phyloP scores from a whole-genome alignment of 2,329 filamentous ascomycete genomes.

The Apiospora saccharicola region DNA sequence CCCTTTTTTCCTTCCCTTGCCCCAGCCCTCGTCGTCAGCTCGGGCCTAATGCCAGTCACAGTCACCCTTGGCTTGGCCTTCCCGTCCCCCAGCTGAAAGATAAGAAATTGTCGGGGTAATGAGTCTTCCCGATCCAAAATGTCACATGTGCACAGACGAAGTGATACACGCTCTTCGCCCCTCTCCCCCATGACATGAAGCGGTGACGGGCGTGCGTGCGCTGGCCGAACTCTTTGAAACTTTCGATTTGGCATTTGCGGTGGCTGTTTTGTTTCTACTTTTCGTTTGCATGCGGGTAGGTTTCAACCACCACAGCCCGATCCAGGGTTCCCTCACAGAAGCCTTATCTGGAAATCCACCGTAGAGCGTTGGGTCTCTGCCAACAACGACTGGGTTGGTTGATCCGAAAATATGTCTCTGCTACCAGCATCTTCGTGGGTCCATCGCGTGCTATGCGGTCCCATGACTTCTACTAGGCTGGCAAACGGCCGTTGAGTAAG shows the following conservation, averaged over 20 bases:
- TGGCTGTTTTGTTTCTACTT: constrained; percentile 7
- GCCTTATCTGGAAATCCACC: constrained; percentile 3
- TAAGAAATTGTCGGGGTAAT: not conserved
- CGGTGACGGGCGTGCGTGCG: not conserved
- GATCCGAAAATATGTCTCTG: not conserved
- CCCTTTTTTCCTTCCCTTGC: not conserved
- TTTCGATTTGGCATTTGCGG: not conserved
- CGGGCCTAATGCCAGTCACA: not conserved
- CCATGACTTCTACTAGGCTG: constrained; percentile 1
- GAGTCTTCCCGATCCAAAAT: not conserved
- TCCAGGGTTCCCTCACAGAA: not conserved
- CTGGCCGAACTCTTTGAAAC: constrained; percentile 4
- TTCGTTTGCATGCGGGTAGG: constrained; percentile 7
- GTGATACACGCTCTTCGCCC: constrained; percentile 5
- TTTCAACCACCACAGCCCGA: not conserved
- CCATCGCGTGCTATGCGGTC: not conserved
- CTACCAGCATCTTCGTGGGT: constrained; percentile 19
- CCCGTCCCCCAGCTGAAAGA: not conserved
- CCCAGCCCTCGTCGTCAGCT: not conserved
- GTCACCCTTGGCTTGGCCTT: not conserved
- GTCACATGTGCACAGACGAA: constrained; percentile 4
- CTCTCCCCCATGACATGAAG: constrained; percentile 7
- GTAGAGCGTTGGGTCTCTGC: not conserved
- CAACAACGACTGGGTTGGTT: not conserved
- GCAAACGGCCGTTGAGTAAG: constrained; percentile 15